Percentiles rank a stretch among this genome's conserved stretches.
phyloP scores from a whole-genome alignment of 1,284 basidiomycete genomes.

The Rhizopogon hawkerae region DNA sequence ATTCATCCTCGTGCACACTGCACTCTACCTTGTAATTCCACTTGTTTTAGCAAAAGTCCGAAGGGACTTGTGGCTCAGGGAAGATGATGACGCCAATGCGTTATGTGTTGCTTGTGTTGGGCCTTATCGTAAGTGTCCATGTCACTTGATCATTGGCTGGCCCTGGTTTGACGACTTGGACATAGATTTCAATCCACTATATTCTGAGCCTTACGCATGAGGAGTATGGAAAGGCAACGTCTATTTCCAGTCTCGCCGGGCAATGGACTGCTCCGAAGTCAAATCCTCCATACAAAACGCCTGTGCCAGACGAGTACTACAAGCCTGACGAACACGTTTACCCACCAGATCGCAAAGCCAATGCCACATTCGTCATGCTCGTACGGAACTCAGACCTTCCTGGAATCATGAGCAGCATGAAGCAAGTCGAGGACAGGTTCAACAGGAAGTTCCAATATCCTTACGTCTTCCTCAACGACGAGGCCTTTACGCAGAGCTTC shows the following conservation, averaged over 20 bases:
- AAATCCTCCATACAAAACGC: conserved; percentile 45
- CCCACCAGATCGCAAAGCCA: conserved; percentile 53
- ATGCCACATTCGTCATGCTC: conserved; percentile 81
- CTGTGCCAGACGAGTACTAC: conserved; percentile 51
- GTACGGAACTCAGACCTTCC: conserved; percentile 77
- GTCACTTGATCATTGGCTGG: neutral
- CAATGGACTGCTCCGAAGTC: conserved; percentile 28
- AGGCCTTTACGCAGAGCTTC: conserved; percentile 70
- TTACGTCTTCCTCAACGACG: conserved; percentile 82
- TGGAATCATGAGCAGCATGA: conserved; percentile 65
- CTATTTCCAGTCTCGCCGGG: conserved; percentile 44
- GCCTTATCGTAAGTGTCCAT: conserved; percentile 46
- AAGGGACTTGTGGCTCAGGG: conserved; percentile 10
- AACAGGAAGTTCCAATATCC: conserved; percentile 82
- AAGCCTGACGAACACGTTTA: conserved; percentile 29
- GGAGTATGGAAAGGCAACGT: conserved; percentile 58
- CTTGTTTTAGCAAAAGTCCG: neutral
- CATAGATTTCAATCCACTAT: conserved; percentile 62
- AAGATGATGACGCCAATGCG: conserved; percentile 75
- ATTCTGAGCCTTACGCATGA: conserved; percentile 66
- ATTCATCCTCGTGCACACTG: neutral
- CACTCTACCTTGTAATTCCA: neutral
- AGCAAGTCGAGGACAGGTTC: conserved; percentile 75
- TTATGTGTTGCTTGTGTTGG: conserved; percentile 60
- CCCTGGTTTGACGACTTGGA: conserved; percentile 1